Base-by-base conservation (phyloP, 495 filamentous ascomycete species). In the Astrothelium subdiscretum region DNA sequence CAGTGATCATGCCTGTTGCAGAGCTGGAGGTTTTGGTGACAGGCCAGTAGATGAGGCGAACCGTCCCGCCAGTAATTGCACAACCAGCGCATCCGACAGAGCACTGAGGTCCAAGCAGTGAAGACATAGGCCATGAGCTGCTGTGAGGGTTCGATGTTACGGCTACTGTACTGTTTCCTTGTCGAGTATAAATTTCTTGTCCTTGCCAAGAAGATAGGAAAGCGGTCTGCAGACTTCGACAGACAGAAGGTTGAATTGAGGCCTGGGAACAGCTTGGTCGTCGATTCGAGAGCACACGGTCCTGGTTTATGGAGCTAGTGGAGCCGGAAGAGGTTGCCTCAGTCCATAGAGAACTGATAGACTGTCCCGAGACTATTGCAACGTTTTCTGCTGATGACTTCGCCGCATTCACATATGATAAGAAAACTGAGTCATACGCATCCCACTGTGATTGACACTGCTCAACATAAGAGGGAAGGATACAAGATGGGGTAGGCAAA, bases 41-140 rank as follows among this genome's bases (percentile, higher is more conserved):
- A 48, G 63, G 63, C 63, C 63, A 65, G 32, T 65, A 65, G 1
- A 54, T 27, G 5, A 65, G 58, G 27, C 57, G 22, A 22, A 65
- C 63, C 29, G 31, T 57, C 22, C 38, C 44, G 4, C 63, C 63
- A 10, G 63, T 65, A 31, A 65, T 61, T 10, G 40, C 59, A 31
- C 63, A 65, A 10, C 27, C 31, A 20, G 32, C 32, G 26, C 62
- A 64, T 4, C 62, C 62, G 22, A 64, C 20, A 11, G 43, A 48
- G 27, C 62, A 64, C 3, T 27, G 10, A 27, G 62, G 62, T n/a
- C 20, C 62, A 12, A 29, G 54, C 1, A 40, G 29, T 20, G n/a
- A 32, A 3, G 32, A 59, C 8, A 57, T 18, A 11, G 62, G 62
- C 62, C 61, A 61, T 5, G 2, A 3, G 32, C 4, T 26, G 3